phyloP scores from a whole-genome alignment of 2,329 filamentous ascomycete species.

The Pseudogymnoascus sp. region DNA sequence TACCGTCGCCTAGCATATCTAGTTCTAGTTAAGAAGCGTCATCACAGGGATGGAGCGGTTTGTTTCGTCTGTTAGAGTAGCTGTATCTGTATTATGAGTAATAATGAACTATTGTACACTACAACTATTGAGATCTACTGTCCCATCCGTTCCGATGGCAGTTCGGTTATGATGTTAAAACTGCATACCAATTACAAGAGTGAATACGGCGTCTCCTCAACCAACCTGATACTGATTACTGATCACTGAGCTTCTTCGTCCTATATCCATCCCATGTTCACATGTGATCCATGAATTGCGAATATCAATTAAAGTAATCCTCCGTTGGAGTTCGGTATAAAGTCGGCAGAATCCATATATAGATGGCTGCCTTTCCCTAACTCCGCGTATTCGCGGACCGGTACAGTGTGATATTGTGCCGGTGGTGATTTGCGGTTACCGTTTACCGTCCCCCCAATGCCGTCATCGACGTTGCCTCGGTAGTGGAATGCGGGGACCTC shows the following conservation, averaged over 20 bases:
- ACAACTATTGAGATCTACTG: not conserved
- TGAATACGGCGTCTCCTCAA: not conserved
- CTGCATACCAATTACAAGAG: not conserved
- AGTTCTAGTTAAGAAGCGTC: not conserved
- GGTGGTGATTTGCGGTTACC: not conserved
- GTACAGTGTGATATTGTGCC: not conserved
- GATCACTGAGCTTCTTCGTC: not conserved
- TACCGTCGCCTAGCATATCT: not conserved
- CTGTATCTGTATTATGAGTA: constrained; percentile 7
- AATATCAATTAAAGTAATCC: not conserved
- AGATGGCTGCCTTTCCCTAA: not conserved
- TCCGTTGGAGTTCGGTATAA: not conserved
- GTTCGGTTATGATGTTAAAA: not conserved
- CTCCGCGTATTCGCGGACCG: not conserved
- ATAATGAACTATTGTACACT: constrained; percentile 3
- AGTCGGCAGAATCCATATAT: not conserved
- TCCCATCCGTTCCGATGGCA: not conserved
- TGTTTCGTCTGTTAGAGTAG: constrained; percentile 4
- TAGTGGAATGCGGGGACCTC: not conserved
- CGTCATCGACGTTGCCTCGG: not conserved
- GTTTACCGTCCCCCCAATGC: not conserved
- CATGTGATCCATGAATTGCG: not conserved
- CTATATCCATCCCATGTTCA: not conserved
- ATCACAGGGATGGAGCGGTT: not conserved
- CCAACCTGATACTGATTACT: not conserved